phyloP scores from a whole-genome alignment of 2,329 filamentous ascomycete genomes.

The Trichoderma pleuroti region DNA sequence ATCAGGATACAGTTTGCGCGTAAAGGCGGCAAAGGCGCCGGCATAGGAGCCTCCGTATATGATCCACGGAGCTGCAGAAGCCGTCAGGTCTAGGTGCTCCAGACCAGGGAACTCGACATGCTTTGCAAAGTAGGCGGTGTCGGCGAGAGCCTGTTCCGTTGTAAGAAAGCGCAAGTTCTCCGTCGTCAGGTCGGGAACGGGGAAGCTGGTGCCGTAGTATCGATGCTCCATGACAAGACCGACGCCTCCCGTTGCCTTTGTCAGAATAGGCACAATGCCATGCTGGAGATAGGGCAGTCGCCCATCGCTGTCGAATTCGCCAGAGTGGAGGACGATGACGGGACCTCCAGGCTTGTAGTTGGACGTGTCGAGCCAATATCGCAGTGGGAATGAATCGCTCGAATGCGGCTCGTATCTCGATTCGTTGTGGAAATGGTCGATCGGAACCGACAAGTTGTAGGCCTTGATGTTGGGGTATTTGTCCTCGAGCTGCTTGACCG shows the following conservation, averaged over 20 bases:
- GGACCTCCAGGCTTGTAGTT: slow-evolving; percentile 76
- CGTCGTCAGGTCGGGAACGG: slow-evolving; percentile 60
- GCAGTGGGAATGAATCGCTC: slow-evolving; percentile 62
- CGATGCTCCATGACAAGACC: slow-evolving; percentile 82
- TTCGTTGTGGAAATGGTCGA: slow-evolving; percentile 85
- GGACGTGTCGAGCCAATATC: slow-evolving; percentile 79
- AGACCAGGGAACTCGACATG: slow-evolving; percentile 69
- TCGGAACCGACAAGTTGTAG: slow-evolving; percentile 44
- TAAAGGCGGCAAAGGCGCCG: slow-evolving; percentile 72
- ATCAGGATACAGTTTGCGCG: slow-evolving; percentile 73
- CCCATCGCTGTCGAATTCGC: slow-evolving; percentile 37
- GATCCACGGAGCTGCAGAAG: slow-evolving; percentile 65
- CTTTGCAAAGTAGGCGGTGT: slow-evolving; percentile 75
- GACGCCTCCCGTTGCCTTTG: slow-evolving; percentile 67
- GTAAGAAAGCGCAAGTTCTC: slow-evolving; percentile 76
- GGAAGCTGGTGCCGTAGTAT: slow-evolving; percentile 78
- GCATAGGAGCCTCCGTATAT: slow-evolving; percentile 83
- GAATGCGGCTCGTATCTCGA: slow-evolving; percentile 73
- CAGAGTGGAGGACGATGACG: slow-evolving; percentile 70
- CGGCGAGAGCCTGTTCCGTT: slow-evolving; percentile 78
- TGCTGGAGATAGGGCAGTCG: slow-evolving; percentile 70
- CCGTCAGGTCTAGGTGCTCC: slow-evolving; percentile 63
- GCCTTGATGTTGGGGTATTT: slow-evolving; percentile 22
- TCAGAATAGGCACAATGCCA: slow-evolving; percentile 69
- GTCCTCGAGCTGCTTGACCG: background rate